Evolutionary conservation across 2,329 filamentous ascomycete species (phyloP), one percentile per base, ranked within the genome.

Genomic region (Hymenotorrendiella dingleyae): DNA sequence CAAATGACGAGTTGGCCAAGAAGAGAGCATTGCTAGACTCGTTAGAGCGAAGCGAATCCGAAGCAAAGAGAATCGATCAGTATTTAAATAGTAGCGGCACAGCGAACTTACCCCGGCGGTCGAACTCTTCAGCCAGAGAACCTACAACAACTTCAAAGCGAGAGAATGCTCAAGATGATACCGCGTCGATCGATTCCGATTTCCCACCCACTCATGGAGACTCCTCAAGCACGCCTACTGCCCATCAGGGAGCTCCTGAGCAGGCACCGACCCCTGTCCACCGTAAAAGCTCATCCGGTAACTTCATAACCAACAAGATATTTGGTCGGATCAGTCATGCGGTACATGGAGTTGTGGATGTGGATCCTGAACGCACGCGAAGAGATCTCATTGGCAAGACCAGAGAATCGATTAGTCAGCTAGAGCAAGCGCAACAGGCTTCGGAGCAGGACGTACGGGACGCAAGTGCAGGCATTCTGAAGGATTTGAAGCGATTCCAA

Each of bases 301-400:
- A 85, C 56, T 95, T 93, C 50, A 90, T 97, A 48, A 90, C 90
- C 1, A 82, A 81, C 60, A 95, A 91, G 67, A 88, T 98, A 40
- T 97, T 98, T 63, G 93, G 91, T 1, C 86, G 90, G 9, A 84
- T 98, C 49, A 94, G 87, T 42, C 91, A 98, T 66, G 93, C 93
- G 0, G 88, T 97, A 24, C 88, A 97, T 59, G 93, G 93, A 4
- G 91, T 97, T 57, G 91, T 93, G 1, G 93, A 98, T 62, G 87
- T 94, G 30, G 93, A 98, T 60, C 93, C 93, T 0, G 93, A 98
- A 67, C 76, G 90, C 50, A 95, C 90, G 32, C 76, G 93, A 40
- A 78, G 93, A 41, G 93, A 98, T 62, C 84, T 88, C 50, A 96
- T 98, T 54, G 90, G 91, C 28, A 97, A 96, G 73, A 98, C 93